phyloP scores from a whole-genome alignment of 768 basidiomycete species.

The Steccherinum ochraceum region DNA sequence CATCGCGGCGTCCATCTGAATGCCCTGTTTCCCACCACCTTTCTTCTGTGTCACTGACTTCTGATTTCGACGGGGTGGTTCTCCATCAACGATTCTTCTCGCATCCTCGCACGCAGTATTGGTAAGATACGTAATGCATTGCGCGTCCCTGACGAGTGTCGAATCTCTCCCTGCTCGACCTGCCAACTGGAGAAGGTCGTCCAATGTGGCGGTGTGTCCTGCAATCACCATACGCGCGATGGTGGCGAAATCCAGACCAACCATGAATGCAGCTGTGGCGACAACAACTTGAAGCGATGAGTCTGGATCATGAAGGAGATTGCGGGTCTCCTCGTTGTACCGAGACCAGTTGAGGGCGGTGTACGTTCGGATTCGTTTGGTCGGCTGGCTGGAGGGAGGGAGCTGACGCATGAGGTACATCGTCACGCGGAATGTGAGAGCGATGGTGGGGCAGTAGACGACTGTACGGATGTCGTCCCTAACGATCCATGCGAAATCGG shows the following conservation, averaged over 20 bases:
- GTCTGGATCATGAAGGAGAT: background rate
- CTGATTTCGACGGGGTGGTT: too few species aligned
- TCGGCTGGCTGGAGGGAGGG: background rate
- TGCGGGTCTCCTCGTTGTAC: background rate
- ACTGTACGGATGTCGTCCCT: background rate
- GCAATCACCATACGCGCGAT: too few species aligned
- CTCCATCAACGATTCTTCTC: too few species aligned
- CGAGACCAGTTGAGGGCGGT: background rate
- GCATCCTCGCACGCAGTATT: too few species aligned
- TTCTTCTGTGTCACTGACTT: too few species aligned
- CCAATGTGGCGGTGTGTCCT: too few species aligned
- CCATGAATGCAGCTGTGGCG: constrained; percentile 3
- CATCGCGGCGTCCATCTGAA: too few species aligned
- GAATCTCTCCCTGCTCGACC: too few species aligned
- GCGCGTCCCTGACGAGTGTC: too few species aligned
- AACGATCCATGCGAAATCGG: background rate
- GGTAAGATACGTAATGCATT: too few species aligned
- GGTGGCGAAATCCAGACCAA: constrained; percentile 4
- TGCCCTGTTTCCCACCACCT: too few species aligned
- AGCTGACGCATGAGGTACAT: background rate
- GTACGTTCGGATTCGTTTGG: background rate
- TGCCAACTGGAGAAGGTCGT: too few species aligned
- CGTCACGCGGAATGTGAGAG: background rate
- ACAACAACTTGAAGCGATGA: background rate
- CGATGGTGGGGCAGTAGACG: background rate